Percentiles rank a stretch among this genome's conserved stretches.
Conservation (phyloP, 2,329 filamentous ascomycete species). For the Fusarium anguioides region DNA sequence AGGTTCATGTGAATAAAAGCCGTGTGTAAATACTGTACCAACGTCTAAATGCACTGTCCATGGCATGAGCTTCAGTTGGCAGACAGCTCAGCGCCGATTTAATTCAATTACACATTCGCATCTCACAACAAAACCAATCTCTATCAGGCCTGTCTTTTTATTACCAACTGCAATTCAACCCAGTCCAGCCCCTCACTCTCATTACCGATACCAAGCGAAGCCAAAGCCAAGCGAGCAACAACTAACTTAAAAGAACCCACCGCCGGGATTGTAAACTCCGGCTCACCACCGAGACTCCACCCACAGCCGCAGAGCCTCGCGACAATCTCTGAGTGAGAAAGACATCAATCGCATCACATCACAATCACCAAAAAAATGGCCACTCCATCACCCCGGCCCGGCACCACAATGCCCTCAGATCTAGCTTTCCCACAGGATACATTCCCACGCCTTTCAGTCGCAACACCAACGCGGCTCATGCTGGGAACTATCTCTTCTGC, state of each 20-base stretch:
- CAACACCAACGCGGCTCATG: slow-evolving; percentile 72
- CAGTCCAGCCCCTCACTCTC: slow-evolving; percentile 26
- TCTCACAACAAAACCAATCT: slow-evolving; percentile 13
- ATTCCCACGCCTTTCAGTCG: slow-evolving; percentile 68
- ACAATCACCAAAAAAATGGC: neutral
- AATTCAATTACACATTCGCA: slow-evolving; percentile 18
- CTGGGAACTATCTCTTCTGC: slow-evolving; percentile 73
- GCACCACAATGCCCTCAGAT: slow-evolving; percentile 29
- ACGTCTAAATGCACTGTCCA: slow-evolving; percentile 23
- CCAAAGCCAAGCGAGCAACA: slow-evolving; percentile 6
- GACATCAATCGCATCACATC: neutral
- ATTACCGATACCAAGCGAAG: slow-evolving; percentile 27
- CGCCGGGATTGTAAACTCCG: slow-evolving; percentile 32
- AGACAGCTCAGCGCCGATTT: slow-evolving; percentile 15
- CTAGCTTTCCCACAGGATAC: slow-evolving; percentile 45
- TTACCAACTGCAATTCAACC: slow-evolving; percentile 18
- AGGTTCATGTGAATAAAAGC: neutral
- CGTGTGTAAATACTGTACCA: slow-evolving; percentile 30
- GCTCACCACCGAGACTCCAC: slow-evolving; percentile 29
- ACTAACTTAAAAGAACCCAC: too few species aligned
- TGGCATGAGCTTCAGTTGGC: slow-evolving; percentile 19
- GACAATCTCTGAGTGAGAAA: slow-evolving; percentile 19
- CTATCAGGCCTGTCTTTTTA: slow-evolving; percentile 32
- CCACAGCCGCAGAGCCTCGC: slow-evolving; percentile 36
- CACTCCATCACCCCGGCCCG: slow-evolving; percentile 31